Base-by-base conservation (phyloP, 2,329 filamentous ascomycete species). In the Tolypocladium guangdongense region DNA sequence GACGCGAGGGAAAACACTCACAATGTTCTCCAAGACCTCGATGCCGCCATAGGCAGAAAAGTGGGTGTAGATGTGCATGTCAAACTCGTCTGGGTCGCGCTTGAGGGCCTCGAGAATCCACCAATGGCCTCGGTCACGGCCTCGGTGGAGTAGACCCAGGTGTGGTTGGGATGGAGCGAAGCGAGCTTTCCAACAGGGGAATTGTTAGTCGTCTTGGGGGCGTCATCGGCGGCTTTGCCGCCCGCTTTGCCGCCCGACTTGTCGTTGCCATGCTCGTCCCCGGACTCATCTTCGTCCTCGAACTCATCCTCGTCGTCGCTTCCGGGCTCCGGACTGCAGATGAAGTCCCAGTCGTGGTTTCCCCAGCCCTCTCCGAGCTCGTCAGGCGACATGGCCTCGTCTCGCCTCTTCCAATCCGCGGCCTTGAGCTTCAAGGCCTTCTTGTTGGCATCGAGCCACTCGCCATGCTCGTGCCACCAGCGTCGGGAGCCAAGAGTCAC, bases 41-140 rank as follows among this genome's bases (percentile, higher is more conserved):
- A 76, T 43, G 8, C 62, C 51, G 1, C 74, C 74, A 46, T 73
- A 75, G 4, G 54, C 62, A 6, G 51, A 58, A 48, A 70, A 70
- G 55, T 76, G 70, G 51, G 75, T 76, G 59, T 66, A 74, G 2
- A 68, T 68, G 58, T 74, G 63, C 68, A 77, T 71, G 7, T 20
- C 20, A 43, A 76, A 75, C 38, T 55, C 55, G 49, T 76, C 72
- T 2, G 68, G 71, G 49, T 62, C 57, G 18, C 55, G 55, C 41
- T 63, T 62, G 37, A 52, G 24, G 18, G 53, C 47, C 32, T 63
- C 62, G 10, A 54, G 52, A 2, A 38, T 4, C 60, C 62, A 64
- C 60, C 60, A 64, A 10, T 7, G 38, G 0, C 10, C 1, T 3
- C 60, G 56, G 22, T 63, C 56, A 0, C 46, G 1, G 20, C 55